These are phyloP conservation scores for Phoenix dactylifera DNA, from an alignment of 176 grass and related monocot genomes.

Conservation along the genomic window DNA sequence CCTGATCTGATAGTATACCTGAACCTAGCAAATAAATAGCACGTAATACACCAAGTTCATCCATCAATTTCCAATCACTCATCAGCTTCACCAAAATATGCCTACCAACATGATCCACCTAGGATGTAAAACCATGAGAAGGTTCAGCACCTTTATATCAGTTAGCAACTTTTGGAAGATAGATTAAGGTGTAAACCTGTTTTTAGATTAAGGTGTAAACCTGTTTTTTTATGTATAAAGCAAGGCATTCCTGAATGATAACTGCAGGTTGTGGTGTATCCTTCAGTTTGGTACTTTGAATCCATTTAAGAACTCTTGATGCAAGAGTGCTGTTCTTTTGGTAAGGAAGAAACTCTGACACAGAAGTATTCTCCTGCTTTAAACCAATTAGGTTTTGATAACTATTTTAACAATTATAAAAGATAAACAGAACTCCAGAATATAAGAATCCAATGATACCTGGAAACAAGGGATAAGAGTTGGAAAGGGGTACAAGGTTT, in stretches of 20 bases:
- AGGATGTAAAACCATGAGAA: slow-evolving; percentile 16
- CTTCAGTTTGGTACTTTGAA: slow-evolving; percentile 39
- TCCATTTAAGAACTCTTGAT: slow-evolving; percentile 40
- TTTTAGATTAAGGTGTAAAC: slow-evolving; percentile 30
- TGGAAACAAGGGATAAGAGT: slow-evolving; percentile 80
- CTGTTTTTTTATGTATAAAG: slow-evolving; percentile 41
- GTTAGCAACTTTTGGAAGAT: not conserved
- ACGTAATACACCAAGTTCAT: slow-evolving; percentile 79
- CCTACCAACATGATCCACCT: slow-evolving; percentile 85
- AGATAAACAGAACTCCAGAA: slow-evolving; percentile 13
- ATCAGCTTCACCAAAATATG: slow-evolving; percentile 74
- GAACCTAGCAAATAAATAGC: slow-evolving; percentile 95
- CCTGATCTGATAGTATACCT: slow-evolving; percentile 29
- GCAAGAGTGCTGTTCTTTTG: slow-evolving; percentile 78
- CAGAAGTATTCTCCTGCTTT: slow-evolving; percentile 49
- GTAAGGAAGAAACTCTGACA: slow-evolving; percentile 75
- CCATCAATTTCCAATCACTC: slow-evolving; percentile 87
- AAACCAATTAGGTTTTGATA: slow-evolving; percentile 6
- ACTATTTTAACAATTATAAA: not conserved
- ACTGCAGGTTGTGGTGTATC: slow-evolving; percentile 62
- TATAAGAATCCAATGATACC: slow-evolving; percentile 21
- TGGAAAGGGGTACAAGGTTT: slow-evolving; percentile 56
- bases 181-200: slow-evolving; percentile 37
- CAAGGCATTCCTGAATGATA: slow-evolving; percentile 86
- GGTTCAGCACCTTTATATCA: not conserved